A percentile compares a stretch with the other conserved stretches of the same genome.
Conservation (phyloP, 768 basidiomycete species). For the Termitomyces sp. region DNA sequence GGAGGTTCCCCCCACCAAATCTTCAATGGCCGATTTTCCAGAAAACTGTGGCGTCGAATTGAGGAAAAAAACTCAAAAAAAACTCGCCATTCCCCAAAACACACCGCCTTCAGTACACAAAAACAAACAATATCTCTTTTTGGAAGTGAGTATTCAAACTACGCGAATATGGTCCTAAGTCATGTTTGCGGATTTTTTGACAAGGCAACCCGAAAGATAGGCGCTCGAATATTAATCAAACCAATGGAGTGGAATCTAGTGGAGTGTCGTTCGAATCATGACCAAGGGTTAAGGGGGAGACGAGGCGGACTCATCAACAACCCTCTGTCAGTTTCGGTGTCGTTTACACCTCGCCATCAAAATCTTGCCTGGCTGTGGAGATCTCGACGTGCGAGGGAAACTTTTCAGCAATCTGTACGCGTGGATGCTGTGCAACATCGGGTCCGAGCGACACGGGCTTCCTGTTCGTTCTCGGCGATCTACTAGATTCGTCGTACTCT, state of each 20-base stretch:
- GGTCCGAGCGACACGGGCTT: constrained; percentile 15
- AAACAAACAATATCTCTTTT: constrained; percentile 12
- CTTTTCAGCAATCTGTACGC: not conserved
- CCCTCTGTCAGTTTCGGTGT: constrained; percentile 18
- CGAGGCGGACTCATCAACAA: constrained; percentile 5
- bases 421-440: constrained; percentile 4
- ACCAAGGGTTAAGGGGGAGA: constrained; percentile 4
- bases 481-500: not conserved
- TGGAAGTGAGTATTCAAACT: constrained; percentile 22
- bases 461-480: constrained; percentile 8
- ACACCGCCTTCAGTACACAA: constrained; percentile 16
- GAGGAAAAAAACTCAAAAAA: constrained; percentile 14
- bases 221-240: not conserved
- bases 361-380: constrained; percentile 8
- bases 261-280: constrained; percentile 5
- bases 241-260: not conserved
- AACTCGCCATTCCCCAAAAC: not conserved
- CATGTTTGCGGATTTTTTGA: not conserved
- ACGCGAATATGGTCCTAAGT: constrained; percentile 22
- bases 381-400: constrained; percentile 15
- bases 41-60: constrained; percentile 28
- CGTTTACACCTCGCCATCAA: constrained; percentile 10
- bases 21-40: constrained; percentile 26
- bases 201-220: not conserved
- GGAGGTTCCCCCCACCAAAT: constrained; percentile 21